Evolutionary conservation across 164 flowering plant species (phyloP).

Genomic region (Dillenia turbinata): DNA sequence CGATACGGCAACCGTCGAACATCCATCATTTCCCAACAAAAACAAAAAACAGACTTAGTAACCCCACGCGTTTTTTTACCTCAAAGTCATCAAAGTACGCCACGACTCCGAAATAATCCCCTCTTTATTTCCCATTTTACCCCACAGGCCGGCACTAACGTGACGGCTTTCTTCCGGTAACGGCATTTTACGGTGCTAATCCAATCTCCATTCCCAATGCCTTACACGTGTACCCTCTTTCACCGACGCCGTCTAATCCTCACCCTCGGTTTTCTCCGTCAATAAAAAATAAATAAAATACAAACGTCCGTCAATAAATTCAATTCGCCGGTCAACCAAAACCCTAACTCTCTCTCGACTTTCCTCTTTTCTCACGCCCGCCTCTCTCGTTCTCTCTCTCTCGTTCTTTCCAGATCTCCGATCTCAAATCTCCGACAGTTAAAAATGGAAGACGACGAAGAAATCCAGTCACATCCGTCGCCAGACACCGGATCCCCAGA

Average conservation of each 20-base stretch:
- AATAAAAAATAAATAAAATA: not conserved
- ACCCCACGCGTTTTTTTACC: too few relatives aligned
- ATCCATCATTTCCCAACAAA: too few relatives aligned
- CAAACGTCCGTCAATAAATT: constrained; percentile 13
- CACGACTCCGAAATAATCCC: too few relatives aligned
- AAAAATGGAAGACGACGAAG: constrained; percentile 60
- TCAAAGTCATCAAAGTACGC: too few relatives aligned
- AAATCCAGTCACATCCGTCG: constrained; percentile 42
- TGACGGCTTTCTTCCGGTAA: constrained; percentile 17
- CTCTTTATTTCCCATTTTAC: too few relatives aligned
- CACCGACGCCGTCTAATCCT: constrained; percentile 29
- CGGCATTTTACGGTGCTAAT: constrained; percentile 18
- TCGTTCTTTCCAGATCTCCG: constrained; percentile 4
- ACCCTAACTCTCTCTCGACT: constrained; percentile 6
- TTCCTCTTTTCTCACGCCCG: not conserved
- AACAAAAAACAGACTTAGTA: too few relatives aligned
- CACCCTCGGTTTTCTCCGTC: constrained; percentile 21
- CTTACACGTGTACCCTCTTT: constrained; percentile 20
- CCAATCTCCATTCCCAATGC: not conserved
- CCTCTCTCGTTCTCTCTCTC: constrained; percentile 6
- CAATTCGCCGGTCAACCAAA: constrained; percentile 26
- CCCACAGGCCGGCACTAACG: too few relatives aligned
- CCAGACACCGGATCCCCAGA: constrained; percentile 27
- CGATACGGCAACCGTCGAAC: too few relatives aligned
- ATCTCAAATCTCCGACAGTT: not conserved